These are phyloP conservation scores for Claviceps fusiformis DNA, from an alignment of 2,329 filamentous ascomycete species.

Conservation along the genomic window DNA sequence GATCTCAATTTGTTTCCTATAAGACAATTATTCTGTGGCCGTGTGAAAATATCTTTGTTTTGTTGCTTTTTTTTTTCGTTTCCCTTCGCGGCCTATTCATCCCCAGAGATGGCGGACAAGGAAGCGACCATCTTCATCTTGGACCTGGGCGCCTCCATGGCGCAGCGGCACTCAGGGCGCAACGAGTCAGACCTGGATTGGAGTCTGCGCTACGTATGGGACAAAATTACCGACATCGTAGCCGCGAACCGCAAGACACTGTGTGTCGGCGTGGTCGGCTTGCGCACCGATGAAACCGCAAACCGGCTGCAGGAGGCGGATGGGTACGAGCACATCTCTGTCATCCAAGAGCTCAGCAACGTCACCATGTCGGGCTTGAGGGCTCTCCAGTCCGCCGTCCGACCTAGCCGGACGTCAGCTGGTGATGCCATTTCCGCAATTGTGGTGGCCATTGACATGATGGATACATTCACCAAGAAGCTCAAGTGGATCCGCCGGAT, in stretches of 20 bases:
- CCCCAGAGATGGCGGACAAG: conserved; percentile 64
- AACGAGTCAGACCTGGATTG: conserved; percentile 73
- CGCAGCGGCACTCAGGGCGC: conserved; percentile 54
- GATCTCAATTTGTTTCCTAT: background rate
- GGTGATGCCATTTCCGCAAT: conserved; percentile 85
- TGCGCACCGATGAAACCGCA: conserved; percentile 64
- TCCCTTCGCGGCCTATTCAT: background rate
- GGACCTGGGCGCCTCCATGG: conserved; percentile 81
- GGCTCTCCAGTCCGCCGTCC: conserved; percentile 47
- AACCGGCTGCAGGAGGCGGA: conserved; percentile 56
- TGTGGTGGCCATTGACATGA: conserved; percentile 77
- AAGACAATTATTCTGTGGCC: background rate
- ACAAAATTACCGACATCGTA: conserved; percentile 62
- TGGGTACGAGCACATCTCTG: conserved; percentile 68
- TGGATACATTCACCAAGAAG: conserved; percentile 63
- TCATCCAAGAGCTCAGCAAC: conserved; percentile 54
- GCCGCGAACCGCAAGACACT: conserved; percentile 53
- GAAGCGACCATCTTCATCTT: conserved; percentile 87
- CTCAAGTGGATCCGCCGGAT: conserved; percentile 73
- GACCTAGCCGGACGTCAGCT: conserved; percentile 49
- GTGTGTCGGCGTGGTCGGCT: conserved; percentile 65
- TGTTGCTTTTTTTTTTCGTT: too few species aligned
- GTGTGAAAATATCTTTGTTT: too few species aligned
- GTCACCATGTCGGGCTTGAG: conserved; percentile 56
- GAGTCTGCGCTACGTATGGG: conserved; percentile 87